Base-by-base conservation (phyloP, 1,284 basidiomycete species). In the Wolfiporia cocos region DNA sequence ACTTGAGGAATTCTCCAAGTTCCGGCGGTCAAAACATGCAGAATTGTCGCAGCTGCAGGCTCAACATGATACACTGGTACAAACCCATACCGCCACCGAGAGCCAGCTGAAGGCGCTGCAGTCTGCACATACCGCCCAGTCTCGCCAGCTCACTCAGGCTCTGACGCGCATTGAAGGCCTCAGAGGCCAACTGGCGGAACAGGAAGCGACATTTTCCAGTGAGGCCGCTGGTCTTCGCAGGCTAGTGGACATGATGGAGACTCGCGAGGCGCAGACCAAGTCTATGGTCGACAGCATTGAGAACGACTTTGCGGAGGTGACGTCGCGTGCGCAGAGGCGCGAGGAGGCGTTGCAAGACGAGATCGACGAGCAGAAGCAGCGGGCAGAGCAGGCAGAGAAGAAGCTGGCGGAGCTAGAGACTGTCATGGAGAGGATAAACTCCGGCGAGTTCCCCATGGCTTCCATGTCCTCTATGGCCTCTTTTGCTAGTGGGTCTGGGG, bases 171-270 rank as follows among this genome's bases (percentile, higher is more conserved):
- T 86, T 4, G 81, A 88, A 43, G 77, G 82, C 43, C 68, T 91
- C 32, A 78, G 77, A 30, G 77, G 79, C 4, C 81, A 82, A 44
- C 68, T 89, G 5, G 87, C 86, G 1, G 82, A 89, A 52, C 82
- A 88, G 52, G 88, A 92, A 52, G 79, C 80, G 0, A 80, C 78
- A 2, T 92, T 87, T 60, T 73, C 81, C 0, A 76, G 73, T 43
- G 90, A 94, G 59, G 80, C 81, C 1, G 77, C 73, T 22, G 78
- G 78, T 12, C 68, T 92, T 50, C 76, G 78, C 43, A 71, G 88
- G 30, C 67, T 93, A 14, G 79, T 89, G 15, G 66, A 71, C 14
- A 76, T 92, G 69, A 81, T 93, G 72, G 88, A 94, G 57, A 82
- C 83, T 47, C 74, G 91, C 22, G 89, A 92, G 59, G 75, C 77